These are phyloP conservation scores for Cryphonectria parasitica DNA, from an alignment of 2,329 filamentous ascomycete genomes.

Conservation along the genomic window DNA sequence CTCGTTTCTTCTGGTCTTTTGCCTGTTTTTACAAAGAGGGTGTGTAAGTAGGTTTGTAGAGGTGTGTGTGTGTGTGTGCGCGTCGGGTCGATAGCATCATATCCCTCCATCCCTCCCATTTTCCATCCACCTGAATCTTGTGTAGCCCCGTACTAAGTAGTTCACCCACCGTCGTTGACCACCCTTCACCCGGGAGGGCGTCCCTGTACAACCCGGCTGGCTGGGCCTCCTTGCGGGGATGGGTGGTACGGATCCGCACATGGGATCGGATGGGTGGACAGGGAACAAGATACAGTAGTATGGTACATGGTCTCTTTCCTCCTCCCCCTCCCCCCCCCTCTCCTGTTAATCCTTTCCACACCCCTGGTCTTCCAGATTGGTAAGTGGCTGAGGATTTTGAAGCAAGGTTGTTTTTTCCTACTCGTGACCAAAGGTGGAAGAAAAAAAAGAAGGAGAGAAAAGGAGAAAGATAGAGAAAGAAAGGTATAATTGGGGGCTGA, in stretches of 20 bases:
- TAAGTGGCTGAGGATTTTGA: neutral
- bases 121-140: neutral
- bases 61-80: neutral
- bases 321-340: too few relatives aligned
- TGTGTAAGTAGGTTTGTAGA: neutral
- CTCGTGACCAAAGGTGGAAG: too few relatives aligned
- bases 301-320: too few relatives aligned
- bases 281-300: too few relatives aligned
- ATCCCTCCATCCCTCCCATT: neutral
- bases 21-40: neutral
- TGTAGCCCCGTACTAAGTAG: neutral
- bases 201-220: neutral
- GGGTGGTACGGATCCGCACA: slow-evolving; percentile 1
- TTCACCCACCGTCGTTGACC: neutral
- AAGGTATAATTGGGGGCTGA: neutral
- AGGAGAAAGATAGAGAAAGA: too few relatives aligned
- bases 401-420: neutral
- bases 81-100: neutral
- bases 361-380: neutral
- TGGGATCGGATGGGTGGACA: neutral
- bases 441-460: too few relatives aligned
- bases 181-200: neutral
- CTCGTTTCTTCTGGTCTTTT: neutral
- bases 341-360: too few relatives aligned
- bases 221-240: neutral